Evolutionary conservation across 2,329 filamentous ascomycete genomes (phyloP).

Genomic region (Xylaria sp.): DNA sequence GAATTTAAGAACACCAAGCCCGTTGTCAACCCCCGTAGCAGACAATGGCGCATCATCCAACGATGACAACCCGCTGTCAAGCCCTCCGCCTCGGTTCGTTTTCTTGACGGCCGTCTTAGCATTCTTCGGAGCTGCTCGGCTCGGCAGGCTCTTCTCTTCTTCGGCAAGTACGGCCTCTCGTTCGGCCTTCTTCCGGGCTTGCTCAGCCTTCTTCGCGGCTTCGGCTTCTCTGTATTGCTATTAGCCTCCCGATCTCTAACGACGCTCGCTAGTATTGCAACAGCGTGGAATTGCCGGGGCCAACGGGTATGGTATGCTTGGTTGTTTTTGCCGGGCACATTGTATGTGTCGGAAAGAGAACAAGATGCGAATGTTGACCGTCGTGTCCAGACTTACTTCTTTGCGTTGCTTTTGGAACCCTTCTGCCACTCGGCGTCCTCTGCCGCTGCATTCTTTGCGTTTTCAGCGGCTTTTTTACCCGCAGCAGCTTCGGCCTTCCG

Average conservation of each 20-base stretch:
- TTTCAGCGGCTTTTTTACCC: constrained; percentile 72
- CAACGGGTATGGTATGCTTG: background rate
- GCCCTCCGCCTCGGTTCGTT: constrained; percentile 66
- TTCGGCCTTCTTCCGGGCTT: constrained; percentile 88
- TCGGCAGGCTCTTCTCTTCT: constrained; percentile 71
- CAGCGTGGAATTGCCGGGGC: too few species aligned
- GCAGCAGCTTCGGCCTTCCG: constrained; percentile 89
- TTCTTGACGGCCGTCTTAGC: constrained; percentile 70
- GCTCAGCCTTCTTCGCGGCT: constrained; percentile 80
- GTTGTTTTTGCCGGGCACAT: background rate
- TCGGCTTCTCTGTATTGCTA: constrained; percentile 70
- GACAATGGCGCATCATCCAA: constrained; percentile 74
- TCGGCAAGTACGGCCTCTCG: constrained; percentile 79
- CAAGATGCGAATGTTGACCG: background rate
- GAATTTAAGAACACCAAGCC: constrained; percentile 81
- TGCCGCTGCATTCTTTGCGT: constrained; percentile 64
- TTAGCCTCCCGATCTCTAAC: constrained; percentile 5
- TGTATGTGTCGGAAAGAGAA: background rate
- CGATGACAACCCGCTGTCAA: too few species aligned
- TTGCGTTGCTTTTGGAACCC: constrained; percentile 80
- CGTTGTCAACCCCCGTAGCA: constrained; percentile 89
- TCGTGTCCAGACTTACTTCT: constrained; percentile 69
- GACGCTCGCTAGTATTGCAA: background rate
- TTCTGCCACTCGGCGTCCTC: constrained; percentile 83
- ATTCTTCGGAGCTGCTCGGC: constrained; percentile 66